These are phyloP conservation scores for Malassezia slooffiae DNA, from an alignment of 1,284 basidiomycete genomes.

Conservation along the genomic window DNA sequence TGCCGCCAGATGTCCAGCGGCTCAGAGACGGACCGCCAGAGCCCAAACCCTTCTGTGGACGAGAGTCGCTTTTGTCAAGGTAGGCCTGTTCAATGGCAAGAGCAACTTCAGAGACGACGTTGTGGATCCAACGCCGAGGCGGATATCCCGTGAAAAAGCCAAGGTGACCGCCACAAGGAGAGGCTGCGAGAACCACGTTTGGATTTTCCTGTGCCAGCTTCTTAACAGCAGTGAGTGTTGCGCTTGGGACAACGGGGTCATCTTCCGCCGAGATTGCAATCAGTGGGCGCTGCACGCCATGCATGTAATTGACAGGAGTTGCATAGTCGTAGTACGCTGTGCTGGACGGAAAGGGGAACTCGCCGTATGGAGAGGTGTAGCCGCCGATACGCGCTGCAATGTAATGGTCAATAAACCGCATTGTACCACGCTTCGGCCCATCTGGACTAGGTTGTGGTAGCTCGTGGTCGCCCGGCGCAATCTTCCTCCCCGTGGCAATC, in stretches of 20 bases:
- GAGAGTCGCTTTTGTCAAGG: too few species aligned
- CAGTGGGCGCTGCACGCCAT: constrained; percentile 47
- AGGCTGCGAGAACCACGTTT: constrained; percentile 63
- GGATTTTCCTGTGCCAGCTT: constrained; percentile 54
- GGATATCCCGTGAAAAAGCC: constrained; percentile 69
- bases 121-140: constrained; percentile 33
- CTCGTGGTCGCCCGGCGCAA: constrained; percentile 12
- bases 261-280: constrained; percentile 78
- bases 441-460: constrained; percentile 14
- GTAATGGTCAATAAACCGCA: constrained; percentile 50
- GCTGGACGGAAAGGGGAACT: constrained; percentile 51
- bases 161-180: constrained; percentile 75
- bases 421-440: constrained; percentile 17
- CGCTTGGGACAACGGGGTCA: constrained; percentile 64
- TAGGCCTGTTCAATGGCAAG: too few species aligned
- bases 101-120: constrained; percentile 31
- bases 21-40: constrained; percentile 11
- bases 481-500: constrained; percentile 18
- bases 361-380: constrained; percentile 46
- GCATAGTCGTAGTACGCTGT: constrained; percentile 62
- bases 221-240: constrained; percentile 21
- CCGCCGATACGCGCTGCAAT: constrained; percentile 70
- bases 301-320: constrained; percentile 28
- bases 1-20: constrained; percentile 13
- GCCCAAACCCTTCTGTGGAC: not conserved